phyloP scores from a whole-genome alignment of 306 rosid genomes.

The Crotalaria pallida region DNA sequence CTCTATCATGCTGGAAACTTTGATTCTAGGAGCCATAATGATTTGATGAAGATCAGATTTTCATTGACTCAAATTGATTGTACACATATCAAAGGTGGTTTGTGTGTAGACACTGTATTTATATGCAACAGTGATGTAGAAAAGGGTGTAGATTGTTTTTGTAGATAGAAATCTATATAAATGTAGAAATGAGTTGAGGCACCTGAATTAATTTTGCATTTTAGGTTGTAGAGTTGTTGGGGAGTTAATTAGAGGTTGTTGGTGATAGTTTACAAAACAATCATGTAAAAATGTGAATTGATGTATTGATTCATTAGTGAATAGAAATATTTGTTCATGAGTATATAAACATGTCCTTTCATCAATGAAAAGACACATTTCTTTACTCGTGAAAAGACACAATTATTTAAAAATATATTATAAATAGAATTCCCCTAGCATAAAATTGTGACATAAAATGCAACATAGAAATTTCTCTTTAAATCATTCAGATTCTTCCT shows the following conservation, averaged over 20 bases:
- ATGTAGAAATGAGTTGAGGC: neutral
- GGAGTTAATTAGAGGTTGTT: neutral
- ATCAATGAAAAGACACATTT: too few species aligned
- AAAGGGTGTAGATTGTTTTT: constrained; percentile 28
- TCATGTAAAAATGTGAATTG: too few species aligned
- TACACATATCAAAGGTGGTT: constrained; percentile 90
- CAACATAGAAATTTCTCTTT: too few species aligned
- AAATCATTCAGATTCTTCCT: too few species aligned
- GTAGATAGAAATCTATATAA: constrained; percentile 25
- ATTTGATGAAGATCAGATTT: constrained; percentile 59
- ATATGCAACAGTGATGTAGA: constrained; percentile 37
- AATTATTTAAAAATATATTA: too few species aligned
- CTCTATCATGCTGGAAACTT: constrained; percentile 71
- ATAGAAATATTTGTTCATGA: too few species aligned
- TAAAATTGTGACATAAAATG: too few species aligned
- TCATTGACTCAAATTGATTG: constrained; percentile 82
- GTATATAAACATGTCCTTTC: too few species aligned
- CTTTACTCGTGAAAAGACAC: too few species aligned
- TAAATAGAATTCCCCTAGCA: too few species aligned
- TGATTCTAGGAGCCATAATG: constrained; percentile 39
- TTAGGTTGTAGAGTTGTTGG: neutral
- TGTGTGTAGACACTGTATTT: constrained; percentile 74
- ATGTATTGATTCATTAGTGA: too few species aligned
- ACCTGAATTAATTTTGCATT: neutral
- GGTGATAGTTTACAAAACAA: too few species aligned